Evolutionary conservation across 768 basidiomycete genomes (phyloP), one percentile per base, ranked within the genome.

Genomic region (Termitomyces sp.): DNA sequence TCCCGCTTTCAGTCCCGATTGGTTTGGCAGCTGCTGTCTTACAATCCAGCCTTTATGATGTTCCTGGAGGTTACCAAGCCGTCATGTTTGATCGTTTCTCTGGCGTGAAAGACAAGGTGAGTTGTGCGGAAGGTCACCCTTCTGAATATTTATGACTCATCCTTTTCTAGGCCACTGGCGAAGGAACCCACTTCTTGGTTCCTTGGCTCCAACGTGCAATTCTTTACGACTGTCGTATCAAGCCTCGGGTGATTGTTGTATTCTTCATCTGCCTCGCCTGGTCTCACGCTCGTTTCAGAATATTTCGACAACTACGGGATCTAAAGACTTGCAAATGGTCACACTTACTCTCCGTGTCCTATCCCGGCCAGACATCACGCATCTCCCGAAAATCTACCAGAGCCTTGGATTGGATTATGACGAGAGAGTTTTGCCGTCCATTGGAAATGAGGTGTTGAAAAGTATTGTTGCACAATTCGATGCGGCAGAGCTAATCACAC

Each of bases 11-110:
- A 82, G 81, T 82, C n/a, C 79, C 81, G 50, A 65, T 82, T 55
- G 78, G 77, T 49, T 70, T 84, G 36, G 77, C 78, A 57, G 68
- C 76, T 53, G 78, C 73, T 38, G 71, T 70, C 26, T 65, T 77
- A 50, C 79, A 81, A 67, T 76, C 83, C 55, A 86, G 83, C 60
- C 73, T 83, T 40, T 82, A 84, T 58, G 82, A 83, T 77, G 95
- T 97, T 44, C 95, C 95, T 51, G 84, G 95, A 65, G 95, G 95
- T 46, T 94, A 87, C 75, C 82, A 91, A 58, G 95, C 95, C 40
- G 95, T 99, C 64, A 95, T 98, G 89, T 98, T 99, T 75, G 96
- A 98, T 75, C 82, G 96, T 67, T 98, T 99, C 71, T 83, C 89
- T 49, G 95, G 95, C 68, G 95, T 97, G 52, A 87, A 88, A 74